A percentile compares a stretch with the other conserved stretches of the same genome.
These are phyloP conservation scores for Coemansia sp. DNA, from an alignment of 192 early-diverging fungal species.

Conservation along the genomic window DNA sequence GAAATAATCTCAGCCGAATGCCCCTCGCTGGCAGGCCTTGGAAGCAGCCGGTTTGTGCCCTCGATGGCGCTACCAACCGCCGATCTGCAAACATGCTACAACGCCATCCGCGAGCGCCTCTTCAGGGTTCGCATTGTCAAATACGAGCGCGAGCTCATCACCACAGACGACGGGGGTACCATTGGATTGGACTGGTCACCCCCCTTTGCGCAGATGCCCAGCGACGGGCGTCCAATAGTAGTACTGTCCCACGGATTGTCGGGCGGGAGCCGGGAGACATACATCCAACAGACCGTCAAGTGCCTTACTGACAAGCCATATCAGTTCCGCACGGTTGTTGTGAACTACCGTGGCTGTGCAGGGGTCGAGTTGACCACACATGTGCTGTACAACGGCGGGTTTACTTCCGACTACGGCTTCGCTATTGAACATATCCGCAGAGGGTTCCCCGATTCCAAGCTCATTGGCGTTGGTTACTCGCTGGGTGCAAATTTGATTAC, in stretches of 20 bases:
- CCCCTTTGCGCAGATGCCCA: conserved; percentile 52
- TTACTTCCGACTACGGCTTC: conserved; percentile 71
- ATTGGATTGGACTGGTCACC: conserved; percentile 88
- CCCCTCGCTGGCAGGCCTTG: conserved; percentile 56
- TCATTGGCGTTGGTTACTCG: conserved; percentile 85
- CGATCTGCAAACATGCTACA: conserved; percentile 72
- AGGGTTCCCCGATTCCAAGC: conserved; percentile 61
- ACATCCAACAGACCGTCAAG: conserved; percentile 74
- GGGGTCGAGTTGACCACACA: conserved; percentile 73
- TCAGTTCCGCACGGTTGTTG: conserved; percentile 74
- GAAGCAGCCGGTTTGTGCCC: conserved; percentile 61
- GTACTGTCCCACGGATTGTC: conserved; percentile 89
- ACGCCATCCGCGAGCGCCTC: conserved; percentile 53
- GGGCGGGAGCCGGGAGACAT: conserved; percentile 88
- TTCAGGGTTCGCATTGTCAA: conserved; percentile 20
- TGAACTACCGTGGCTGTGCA: conserved; percentile 90
- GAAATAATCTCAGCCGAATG: conserved; percentile 44
- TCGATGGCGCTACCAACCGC: conserved; percentile 71
- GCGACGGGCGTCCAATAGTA: conserved; percentile 69
- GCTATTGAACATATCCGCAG: conserved; percentile 44
- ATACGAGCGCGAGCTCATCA: conserved; percentile 58
- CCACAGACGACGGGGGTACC: conserved; percentile 80
- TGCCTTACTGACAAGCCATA: conserved; percentile 58
- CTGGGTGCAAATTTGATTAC: conserved; percentile 90
- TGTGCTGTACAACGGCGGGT: conserved; percentile 78